Conservation (phyloP, 2,329 filamentous ascomycete genomes). For the Coniochaeta prunicola region DNA sequence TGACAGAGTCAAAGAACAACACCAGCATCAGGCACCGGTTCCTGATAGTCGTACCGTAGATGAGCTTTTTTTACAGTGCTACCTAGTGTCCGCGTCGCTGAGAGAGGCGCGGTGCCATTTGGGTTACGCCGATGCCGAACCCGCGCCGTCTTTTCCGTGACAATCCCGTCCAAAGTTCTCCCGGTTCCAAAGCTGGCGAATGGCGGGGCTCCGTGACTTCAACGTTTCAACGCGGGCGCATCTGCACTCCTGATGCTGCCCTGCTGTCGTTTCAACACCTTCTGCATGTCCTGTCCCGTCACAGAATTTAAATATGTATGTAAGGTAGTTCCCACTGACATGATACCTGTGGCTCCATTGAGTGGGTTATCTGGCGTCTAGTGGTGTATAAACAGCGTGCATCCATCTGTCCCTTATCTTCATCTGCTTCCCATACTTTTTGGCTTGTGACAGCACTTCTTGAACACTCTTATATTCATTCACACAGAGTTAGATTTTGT, state of each 20-base stretch:
- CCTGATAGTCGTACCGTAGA: not conserved
- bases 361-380: no score
- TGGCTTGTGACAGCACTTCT: no score
- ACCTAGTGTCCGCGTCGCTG: no score
- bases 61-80: not conserved
- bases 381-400: no score
- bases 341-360: no score
- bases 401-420: no score
- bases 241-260: not conserved
- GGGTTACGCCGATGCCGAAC: not conserved
- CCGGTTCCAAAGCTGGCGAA: not conserved
- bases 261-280: not conserved
- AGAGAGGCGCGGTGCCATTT: not conserved
- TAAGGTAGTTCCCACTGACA: not conserved
- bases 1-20: not conserved
- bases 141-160: not conserved
- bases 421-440: not conserved
- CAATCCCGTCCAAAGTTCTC: not conserved
- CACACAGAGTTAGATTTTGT: no score
- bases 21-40: not conserved
- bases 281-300: not conserved
- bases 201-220: conserved; percentile 1
- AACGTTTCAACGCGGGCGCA: not conserved
- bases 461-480: not conserved
- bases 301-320: not conserved